Evolutionary conservation across 768 basidiomycete genomes (phyloP), one percentile per base, ranked within the genome.

Genomic region (Gyrodon lividus): DNA sequence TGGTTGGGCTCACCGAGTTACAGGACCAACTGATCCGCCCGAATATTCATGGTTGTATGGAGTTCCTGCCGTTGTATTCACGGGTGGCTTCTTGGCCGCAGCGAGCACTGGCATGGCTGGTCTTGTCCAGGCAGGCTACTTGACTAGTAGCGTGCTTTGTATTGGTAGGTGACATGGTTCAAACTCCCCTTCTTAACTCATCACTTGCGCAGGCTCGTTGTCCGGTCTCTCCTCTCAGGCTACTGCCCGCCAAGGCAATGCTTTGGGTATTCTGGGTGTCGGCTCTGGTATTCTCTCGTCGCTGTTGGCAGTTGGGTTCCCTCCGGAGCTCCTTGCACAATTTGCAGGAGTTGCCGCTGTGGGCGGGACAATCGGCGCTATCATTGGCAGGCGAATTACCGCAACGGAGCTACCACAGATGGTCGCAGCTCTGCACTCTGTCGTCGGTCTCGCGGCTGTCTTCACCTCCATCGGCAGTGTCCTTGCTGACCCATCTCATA

Each of bases 391-490:
- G 28, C 82, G 91, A 19, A 88, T 93, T 41, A 91, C 89, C 14
- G 87, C 89, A 3, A 93, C 90, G 16, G 92, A 94, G 63, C 77
- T 94, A 31, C 92, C 92, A 7, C 92, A 94, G 66, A 89, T 82
- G 76, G 84, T 84, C 24, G 79, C 71, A n/a, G 84, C 91, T 48
- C 72, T 94, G 50, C 92, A 94, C 64, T 90, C 87, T 30, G 92
- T 94, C 28, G 92, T 94, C 46, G 92, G 92, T 68, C 79, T 94
- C 24, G 92, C 92, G 2, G 92, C 92, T 0, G 92, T 94, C 16
- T 72, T 94, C 60, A 94, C 92, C 14, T 89, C 86, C 48, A 86
- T 92, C 35, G 92, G 74, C 12, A 91, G 88, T 61, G 91, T 93
- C 10, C 72, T 94, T 17, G 79, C 82, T 8, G 86, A 89, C 55